A percentile compares a stretch with the other conserved stretches of the same genome.
These are phyloP conservation scores for Balamuthia mandrillaris DNA, from an alignment of 208 protist species.

Conservation along the genomic window DNA sequence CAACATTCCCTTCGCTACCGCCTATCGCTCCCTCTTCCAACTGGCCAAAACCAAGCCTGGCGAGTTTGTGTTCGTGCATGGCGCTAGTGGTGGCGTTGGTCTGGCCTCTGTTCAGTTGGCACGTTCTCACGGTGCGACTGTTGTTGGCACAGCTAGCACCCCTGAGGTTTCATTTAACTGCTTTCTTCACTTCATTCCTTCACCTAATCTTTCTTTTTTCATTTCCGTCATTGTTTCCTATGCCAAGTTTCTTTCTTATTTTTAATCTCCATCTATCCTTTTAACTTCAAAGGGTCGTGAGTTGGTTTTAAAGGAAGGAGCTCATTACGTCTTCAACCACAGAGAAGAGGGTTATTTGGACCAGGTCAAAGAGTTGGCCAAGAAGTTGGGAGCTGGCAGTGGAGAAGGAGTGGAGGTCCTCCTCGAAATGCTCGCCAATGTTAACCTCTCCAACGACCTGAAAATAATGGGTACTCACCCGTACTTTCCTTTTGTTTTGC, in stretches of 20 bases:
- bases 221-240: too few species aligned
- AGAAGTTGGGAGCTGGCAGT: too few species aligned
- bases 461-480: too few species aligned
- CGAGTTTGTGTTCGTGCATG: background rate
- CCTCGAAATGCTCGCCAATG: slow-evolving; percentile 34
- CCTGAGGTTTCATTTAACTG: too few species aligned
- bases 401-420: slow-evolving; percentile 17
- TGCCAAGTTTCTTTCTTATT: too few species aligned
- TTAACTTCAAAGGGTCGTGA: slow-evolving; percentile 20
- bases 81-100: slow-evolving; percentile 12
- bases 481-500: too few species aligned
- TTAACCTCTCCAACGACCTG: slow-evolving; percentile 22
- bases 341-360: background rate
- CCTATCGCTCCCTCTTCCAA: background rate
- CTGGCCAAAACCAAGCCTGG: background rate
- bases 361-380: background rate
- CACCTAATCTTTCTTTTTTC: too few species aligned
- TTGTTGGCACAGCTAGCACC: slow-evolving; percentile 29
- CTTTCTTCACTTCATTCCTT: too few species aligned
- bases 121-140: background rate
- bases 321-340: slow-evolving; percentile 31
- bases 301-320: slow-evolving; percentile 10
- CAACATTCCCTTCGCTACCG: slow-evolving; percentile 27
- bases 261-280: too few species aligned
- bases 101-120: slow-evolving; percentile 12